Percentiles rank a stretch among this genome's conserved stretches.
Conservation (phyloP, 805 yeast species). For the Candida coleopterorum region DNA sequence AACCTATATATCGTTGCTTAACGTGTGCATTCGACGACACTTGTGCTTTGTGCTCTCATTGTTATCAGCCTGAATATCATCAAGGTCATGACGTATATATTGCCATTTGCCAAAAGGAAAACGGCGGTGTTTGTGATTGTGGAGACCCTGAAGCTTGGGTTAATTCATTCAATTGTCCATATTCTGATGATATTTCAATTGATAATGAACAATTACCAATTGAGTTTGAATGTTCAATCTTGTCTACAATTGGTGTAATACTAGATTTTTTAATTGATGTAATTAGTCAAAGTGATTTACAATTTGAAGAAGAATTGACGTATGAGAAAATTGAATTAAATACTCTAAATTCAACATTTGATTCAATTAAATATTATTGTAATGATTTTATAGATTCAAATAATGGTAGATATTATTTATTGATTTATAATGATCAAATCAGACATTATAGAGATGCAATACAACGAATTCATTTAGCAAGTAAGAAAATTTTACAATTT, state of each 20-base stretch:
- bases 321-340: constrained; percentile 22
- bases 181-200: constrained; percentile 11
- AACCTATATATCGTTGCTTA: constrained; percentile 73
- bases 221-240: constrained; percentile 35
- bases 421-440: constrained; percentile 74
- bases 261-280: constrained; percentile 63
- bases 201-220: constrained; percentile 32
- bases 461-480: constrained; percentile 57
- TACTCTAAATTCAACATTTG: constrained; percentile 28
- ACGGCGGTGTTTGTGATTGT: constrained; percentile 83
- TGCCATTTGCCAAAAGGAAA: constrained; percentile 59
- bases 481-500: constrained; percentile 58
- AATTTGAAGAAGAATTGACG: constrained; percentile 23
- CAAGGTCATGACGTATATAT: constrained; percentile 66
- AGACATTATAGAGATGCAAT: constrained; percentile 74
- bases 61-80: constrained; percentile 70
- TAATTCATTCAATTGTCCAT: constrained; percentile 45
- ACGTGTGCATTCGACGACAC: constrained; percentile 79
- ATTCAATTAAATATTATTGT: constrained; percentile 40
- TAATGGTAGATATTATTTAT: constrained; percentile 48
- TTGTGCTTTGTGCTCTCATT: constrained; percentile 74
- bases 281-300: constrained; percentile 44
- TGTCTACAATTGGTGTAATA: constrained; percentile 39
- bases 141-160: constrained; percentile 88
- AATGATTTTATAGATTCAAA: constrained; percentile 25